Base-by-base conservation (phyloP, 1,284 basidiomycete species). In the Microbotryomycetes sp. region DNA sequence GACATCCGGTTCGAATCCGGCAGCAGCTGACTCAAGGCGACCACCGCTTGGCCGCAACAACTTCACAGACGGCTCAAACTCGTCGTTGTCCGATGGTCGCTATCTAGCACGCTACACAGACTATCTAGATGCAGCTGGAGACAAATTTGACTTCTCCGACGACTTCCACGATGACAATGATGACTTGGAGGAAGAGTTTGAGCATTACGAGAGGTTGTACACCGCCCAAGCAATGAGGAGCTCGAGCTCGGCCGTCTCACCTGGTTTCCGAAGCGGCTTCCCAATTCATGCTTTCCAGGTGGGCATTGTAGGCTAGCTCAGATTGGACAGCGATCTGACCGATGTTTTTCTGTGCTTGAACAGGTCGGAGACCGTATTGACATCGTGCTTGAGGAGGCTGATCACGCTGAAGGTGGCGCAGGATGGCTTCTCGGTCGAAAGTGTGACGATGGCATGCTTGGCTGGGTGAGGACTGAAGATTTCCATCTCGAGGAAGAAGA, bases 381-480 rank as follows among this genome's bases (percentile, higher is more conserved):
- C 26, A 60, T 69, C 56, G 60, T 64, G 46, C 57, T 62, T 26
- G 67, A 69, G 36, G 67, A 69, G 52, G 65, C 67, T 1, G 67
- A 69, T 36, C 42, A 54, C 3, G 63, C 56, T 3, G 60, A 66
- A 45, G 67, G 67, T 5, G 67, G 67, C 1, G 36, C 56, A n/a
- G 67, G 67, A 0, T 69, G 67, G 63, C 47, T 67, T n/a, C 60
- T 67, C 16, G 63, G 63, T 0, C 31, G 67, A 6, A 58, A 58
- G 22, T 42, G 36, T 42, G 58, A 54, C 25, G 52, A 62, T 14
- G 58, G 55, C 15, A 14, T 14, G 2, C 50, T 66, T 25, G 67
- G 67, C 6, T 68, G 67, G 67, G 57, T 25, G 6, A 19, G 67
- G n/a, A 62, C 62, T 2, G 67, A 68, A 50, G 57, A 66, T 31